phyloP scores from a whole-genome alignment of 805 yeast species.

The Metschnikowia amazonensis region DNA sequence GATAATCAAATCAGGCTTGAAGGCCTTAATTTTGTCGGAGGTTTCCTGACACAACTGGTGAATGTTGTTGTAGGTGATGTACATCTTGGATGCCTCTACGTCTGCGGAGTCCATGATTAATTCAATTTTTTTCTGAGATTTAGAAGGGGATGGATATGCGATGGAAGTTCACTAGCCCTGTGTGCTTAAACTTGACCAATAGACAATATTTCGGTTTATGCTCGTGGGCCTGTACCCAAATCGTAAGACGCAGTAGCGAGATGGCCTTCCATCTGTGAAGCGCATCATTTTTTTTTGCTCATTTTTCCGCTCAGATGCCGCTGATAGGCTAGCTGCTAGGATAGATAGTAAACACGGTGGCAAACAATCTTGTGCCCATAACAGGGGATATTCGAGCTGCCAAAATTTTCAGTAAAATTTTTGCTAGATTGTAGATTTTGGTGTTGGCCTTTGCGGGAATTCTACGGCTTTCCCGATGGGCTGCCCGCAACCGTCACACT shows the following conservation, averaged over 20 bases:
- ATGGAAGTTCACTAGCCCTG: neutral
- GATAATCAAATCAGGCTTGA: slow-evolving; percentile 51
- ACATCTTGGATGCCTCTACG: slow-evolving; percentile 28
- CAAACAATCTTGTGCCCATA: too few species aligned
- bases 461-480: slow-evolving; percentile 1
- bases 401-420: neutral
- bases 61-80: slow-evolving; percentile 73
- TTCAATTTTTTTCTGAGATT: neutral
- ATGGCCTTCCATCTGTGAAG: slow-evolving; percentile 1
- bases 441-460: neutral
- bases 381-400: too few species aligned
- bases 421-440: neutral
- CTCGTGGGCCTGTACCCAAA: slow-evolving; percentile 9
- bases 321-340: neutral
- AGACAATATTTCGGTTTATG: neutral
- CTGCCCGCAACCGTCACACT: neutral
- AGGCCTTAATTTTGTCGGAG: slow-evolving; percentile 48
- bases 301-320: neutral
- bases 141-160: neutral
- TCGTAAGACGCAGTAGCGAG: slow-evolving; percentile 1
- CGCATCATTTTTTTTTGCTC: slow-evolving; percentile 1
- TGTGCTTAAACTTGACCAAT: neutral
- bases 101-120: slow-evolving; percentile 19
- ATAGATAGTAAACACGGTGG: neutral
- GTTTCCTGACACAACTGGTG: slow-evolving; percentile 78